A percentile compares a stretch with the other conserved stretches of the same genome.
These are phyloP conservation scores for Arachis hypogaea DNA, from an alignment of 306 rosid species.

Conservation along the genomic window DNA sequence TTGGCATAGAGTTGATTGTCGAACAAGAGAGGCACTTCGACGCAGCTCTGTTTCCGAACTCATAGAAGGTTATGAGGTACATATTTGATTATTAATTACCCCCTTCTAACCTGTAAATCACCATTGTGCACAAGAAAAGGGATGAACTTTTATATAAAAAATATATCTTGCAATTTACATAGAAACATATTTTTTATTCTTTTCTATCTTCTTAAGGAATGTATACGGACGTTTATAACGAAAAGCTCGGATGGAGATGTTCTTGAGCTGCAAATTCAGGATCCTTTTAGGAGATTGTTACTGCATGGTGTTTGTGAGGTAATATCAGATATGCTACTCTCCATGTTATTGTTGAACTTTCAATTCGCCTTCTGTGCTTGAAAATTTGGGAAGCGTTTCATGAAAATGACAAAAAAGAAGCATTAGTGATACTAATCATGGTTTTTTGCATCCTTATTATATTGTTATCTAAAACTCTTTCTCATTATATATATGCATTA, in stretches of 20 bases:
- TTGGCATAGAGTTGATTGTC: conserved; percentile 65
- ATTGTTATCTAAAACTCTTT: too few species aligned
- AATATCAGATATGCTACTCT: conserved; percentile 29
- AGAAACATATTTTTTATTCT: not conserved
- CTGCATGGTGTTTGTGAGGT: conserved; percentile 99
- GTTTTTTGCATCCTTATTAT: too few species aligned
- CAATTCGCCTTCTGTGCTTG: not conserved
- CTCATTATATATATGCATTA: too few species aligned
- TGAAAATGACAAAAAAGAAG: not conserved
- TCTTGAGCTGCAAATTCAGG: conserved; percentile 65
- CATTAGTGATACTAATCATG: too few species aligned
- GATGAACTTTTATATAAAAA: conserved; percentile 6
- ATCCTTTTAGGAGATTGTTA: conserved; percentile 83
- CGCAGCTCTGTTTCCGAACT: conserved; percentile 77
- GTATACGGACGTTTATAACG: conserved; percentile 59
- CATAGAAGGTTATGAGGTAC: conserved; percentile 82
- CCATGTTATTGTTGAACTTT: conserved; percentile 3
- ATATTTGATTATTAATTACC: conserved; percentile 11
- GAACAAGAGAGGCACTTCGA: conserved; percentile 92
- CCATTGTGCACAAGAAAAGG: not conserved
- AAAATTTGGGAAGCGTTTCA: not conserved
- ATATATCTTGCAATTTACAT: not conserved
- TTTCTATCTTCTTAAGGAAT: conserved; percentile 49
- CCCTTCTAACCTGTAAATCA: not conserved
- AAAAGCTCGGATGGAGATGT: conserved; percentile 51